Conservation (phyloP, 2,329 filamentous ascomycete species). For the Fusarium armeniacum region DNA sequence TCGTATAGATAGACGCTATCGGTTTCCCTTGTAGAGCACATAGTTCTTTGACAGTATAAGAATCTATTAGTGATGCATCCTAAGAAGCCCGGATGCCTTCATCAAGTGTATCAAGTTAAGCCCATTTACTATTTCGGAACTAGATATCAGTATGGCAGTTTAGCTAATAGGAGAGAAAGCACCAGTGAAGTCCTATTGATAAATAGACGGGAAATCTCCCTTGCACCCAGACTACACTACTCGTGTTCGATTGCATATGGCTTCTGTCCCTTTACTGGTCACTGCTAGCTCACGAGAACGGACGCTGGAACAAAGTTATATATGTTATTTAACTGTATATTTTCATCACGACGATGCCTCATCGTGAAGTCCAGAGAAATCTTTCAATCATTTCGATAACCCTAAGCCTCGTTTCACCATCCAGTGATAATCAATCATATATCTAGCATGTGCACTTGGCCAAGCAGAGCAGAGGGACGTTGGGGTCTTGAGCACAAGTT, state of each 20-base stretch:
- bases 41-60: accelerated
- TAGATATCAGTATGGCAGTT: accelerated
- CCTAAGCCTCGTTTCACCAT: background rate
- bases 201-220: too few relatives aligned
- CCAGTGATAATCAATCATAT: too few relatives aligned
- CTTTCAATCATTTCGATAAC: accelerated
- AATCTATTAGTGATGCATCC: accelerated
- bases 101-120: too few relatives aligned
- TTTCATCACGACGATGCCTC: too few relatives aligned
- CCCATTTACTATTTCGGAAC: accelerated
- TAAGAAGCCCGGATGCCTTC: background rate
- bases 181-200: background rate
- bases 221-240: too few relatives aligned
- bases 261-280: too few relatives aligned
- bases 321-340: background rate
- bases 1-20: background rate
- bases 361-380: background rate
- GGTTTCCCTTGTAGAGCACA: too few relatives aligned
- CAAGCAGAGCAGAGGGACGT: constrained; percentile 7
- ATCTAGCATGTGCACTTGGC: constrained; percentile 14
- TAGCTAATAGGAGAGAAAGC: background rate
- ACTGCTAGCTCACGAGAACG: background rate
- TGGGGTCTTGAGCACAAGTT: background rate
- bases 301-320: background rate
- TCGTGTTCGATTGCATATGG: too few relatives aligned